Percentiles rank a stretch among this genome's conserved stretches.
These are phyloP conservation scores for Metschnikowia continentalis DNA, from an alignment of 805 yeast species.

Conservation along the genomic window DNA sequence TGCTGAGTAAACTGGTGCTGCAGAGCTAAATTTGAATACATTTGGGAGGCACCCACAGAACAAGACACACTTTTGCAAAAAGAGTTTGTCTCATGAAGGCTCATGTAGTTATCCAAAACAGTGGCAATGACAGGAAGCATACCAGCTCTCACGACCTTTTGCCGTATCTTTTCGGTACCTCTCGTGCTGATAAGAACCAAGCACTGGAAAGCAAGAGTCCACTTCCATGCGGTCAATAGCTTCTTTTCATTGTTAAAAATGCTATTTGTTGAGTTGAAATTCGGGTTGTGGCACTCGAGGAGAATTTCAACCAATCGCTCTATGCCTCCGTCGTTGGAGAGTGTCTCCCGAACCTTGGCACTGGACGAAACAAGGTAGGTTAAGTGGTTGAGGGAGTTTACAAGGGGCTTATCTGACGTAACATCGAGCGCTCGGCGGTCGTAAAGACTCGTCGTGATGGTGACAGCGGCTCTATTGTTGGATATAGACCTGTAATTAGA, in stretches of 20 bases:
- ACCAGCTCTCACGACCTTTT: constrained; percentile 87
- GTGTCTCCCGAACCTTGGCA: constrained; percentile 85
- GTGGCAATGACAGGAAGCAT: constrained; percentile 89
- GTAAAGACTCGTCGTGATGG: constrained; percentile 82
- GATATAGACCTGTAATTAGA: constrained; percentile 77
- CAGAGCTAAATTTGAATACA: constrained; percentile 5
- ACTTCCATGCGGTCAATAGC: constrained; percentile 86
- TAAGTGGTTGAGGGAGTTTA: constrained; percentile 85
- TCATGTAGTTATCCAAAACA: constrained; percentile 78
- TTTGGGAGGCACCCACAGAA: background rate
- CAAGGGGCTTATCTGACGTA: constrained; percentile 82
- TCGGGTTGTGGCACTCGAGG: constrained; percentile 63
- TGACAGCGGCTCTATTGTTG: constrained; percentile 86
- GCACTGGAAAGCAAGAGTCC: constrained; percentile 94
- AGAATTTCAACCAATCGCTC: constrained; percentile 82
- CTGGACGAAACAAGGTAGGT: constrained; percentile 83
- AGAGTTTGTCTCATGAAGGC: constrained; percentile 38
- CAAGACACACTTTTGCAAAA: constrained; percentile 7
- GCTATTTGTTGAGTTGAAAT: constrained; percentile 26
- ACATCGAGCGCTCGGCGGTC: constrained; percentile 92
- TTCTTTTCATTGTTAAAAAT: constrained; percentile 37
- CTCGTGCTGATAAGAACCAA: constrained; percentile 86
- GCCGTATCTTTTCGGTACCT: constrained; percentile 82
- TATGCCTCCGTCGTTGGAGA: constrained; percentile 86
- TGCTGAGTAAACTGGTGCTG: constrained; percentile 1